Evolutionary conservation across 768 basidiomycete species (phyloP).

Genomic region (Hemileccinum impolitum): DNA sequence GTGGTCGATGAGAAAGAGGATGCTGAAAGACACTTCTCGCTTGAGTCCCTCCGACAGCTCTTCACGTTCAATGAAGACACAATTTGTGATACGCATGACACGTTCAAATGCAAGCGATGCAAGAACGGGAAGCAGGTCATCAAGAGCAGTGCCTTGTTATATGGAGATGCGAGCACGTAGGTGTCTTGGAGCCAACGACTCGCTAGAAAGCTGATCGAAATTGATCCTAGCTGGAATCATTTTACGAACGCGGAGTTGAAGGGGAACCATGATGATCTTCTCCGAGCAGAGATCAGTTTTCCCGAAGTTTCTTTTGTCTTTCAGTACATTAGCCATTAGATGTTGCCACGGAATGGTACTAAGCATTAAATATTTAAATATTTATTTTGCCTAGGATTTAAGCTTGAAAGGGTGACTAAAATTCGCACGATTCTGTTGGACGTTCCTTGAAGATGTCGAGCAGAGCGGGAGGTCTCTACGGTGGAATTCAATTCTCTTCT

Average conservation of each 20-base stretch:
- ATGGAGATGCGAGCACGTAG: slow-evolving; percentile 97
- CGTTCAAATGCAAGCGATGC: slow-evolving; percentile 95
- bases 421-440: slow-evolving; percentile 19
- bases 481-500: slow-evolving; percentile 82
- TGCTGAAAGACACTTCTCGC: slow-evolving; percentile 90
- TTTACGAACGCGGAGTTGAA: slow-evolving; percentile 85
- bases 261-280: slow-evolving; percentile 92
- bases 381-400: not conserved
- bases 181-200: slow-evolving; percentile 33
- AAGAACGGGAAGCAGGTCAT: slow-evolving; percentile 78
- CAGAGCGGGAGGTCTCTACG: slow-evolving; percentile 81
- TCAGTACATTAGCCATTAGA: slow-evolving; percentile 89
- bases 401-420: not conserved
- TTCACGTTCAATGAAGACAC: slow-evolving; percentile 90
- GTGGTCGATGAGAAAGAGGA: slow-evolving; percentile 98
- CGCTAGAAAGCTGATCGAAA: not conserved
- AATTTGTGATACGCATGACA: slow-evolving; percentile 92
- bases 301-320: slow-evolving; percentile 93
- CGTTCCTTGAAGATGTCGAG: slow-evolving; percentile 54
- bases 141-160: slow-evolving; percentile 83
- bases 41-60: slow-evolving; percentile 83
- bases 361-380: not conserved
- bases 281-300: slow-evolving; percentile 82
- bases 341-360: too few relatives aligned
- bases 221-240: slow-evolving; percentile 84